Percentiles rank a stretch among this genome's conserved stretches.
Evolutionary conservation across 1,284 basidiomycete species (phyloP).

Genomic region (Polyporus tsugae): DNA sequence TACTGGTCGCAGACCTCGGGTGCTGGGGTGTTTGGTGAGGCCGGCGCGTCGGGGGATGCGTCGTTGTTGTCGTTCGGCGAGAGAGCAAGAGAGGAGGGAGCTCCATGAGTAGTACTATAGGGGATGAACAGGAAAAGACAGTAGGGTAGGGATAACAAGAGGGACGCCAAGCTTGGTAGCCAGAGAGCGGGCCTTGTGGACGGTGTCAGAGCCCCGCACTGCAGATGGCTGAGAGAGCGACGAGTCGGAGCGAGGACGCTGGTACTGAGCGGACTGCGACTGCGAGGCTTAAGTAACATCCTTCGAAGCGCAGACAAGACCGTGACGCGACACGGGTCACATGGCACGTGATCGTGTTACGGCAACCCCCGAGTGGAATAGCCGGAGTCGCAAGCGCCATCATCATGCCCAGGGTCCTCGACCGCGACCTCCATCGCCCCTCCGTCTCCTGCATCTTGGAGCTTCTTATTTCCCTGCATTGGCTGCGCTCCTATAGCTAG

Average conservation of each 20-base stretch:
- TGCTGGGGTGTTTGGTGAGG: constrained; percentile 1
- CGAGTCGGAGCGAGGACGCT: neutral
- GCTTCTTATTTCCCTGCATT: neutral
- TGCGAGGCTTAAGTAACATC: too few relatives aligned
- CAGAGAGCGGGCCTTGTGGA: neutral
- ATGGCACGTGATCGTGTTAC: constrained; percentile 28
- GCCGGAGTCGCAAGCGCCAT: neutral
- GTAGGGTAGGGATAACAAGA: constrained; percentile 26
- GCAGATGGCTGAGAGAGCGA: constrained; percentile 5
- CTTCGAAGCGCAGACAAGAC: constrained; percentile 9
- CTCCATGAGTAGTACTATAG: constrained; percentile 25
- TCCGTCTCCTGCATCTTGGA: neutral
- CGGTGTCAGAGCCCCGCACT: constrained; percentile 33
- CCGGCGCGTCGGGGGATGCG: neutral
- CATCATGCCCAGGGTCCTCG: neutral
- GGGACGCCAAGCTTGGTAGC: neutral
- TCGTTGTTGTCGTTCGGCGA: constrained; percentile 10
- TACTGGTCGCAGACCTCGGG: neutral
- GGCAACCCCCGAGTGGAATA: constrained; percentile 25
- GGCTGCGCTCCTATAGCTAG: neutral
- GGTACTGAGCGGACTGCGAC: neutral
- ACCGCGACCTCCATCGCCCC: neutral
- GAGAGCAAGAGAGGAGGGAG: constrained; percentile 18
- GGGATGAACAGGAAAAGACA: constrained; percentile 21
- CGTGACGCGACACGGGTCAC: constrained; percentile 19